These are phyloP conservation scores for Astrocystis sublimbata DNA, from an alignment of 495 filamentous ascomycete species.

Conservation along the genomic window DNA sequence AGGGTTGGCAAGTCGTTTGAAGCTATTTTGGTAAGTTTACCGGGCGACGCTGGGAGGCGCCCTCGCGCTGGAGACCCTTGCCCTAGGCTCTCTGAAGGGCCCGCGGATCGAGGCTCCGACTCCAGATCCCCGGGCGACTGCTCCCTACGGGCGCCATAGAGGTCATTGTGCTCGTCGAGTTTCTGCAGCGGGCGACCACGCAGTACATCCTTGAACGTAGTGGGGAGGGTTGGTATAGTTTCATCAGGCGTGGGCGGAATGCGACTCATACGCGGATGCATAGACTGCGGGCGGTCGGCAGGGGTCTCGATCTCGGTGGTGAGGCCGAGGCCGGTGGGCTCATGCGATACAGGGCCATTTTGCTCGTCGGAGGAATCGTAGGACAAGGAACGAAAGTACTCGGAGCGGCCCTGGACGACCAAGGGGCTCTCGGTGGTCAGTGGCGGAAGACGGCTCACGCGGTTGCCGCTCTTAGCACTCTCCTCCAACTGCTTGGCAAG, in stretches of 20 bases:
- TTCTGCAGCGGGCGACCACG: conserved; percentile 36
- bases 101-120: conserved; percentile 10
- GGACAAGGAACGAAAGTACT: conserved; percentile 68
- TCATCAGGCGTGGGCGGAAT: conserved; percentile 58
- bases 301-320: conserved; percentile 58
- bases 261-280: conserved; percentile 71
- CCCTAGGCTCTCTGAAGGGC: conserved; percentile 17
- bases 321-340: conserved; percentile 44
- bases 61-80: conserved; percentile 24
- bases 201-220: conserved; percentile 33
- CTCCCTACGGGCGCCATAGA: conserved; percentile 45
- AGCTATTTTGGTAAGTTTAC: conserved; percentile 37
- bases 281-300: conserved; percentile 64
- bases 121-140: conserved; percentile 41
- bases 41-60: conserved; percentile 36
- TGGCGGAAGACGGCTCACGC: conserved; percentile 83
- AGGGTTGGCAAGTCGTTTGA: conserved; percentile 44
- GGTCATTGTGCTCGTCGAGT: conserved; percentile 31
- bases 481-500: conserved; percentile 86
- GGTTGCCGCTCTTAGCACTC: conserved; percentile 63
- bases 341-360: conserved; percentile 31
- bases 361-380: conserved; percentile 45
- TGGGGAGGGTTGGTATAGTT: conserved; percentile 42
- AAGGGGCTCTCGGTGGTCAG: conserved; percentile 71
- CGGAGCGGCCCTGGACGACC: conserved; percentile 68